phyloP scores from a whole-genome alignment of 2,329 filamentous ascomycete genomes.

The Tothia fuscella region DNA sequence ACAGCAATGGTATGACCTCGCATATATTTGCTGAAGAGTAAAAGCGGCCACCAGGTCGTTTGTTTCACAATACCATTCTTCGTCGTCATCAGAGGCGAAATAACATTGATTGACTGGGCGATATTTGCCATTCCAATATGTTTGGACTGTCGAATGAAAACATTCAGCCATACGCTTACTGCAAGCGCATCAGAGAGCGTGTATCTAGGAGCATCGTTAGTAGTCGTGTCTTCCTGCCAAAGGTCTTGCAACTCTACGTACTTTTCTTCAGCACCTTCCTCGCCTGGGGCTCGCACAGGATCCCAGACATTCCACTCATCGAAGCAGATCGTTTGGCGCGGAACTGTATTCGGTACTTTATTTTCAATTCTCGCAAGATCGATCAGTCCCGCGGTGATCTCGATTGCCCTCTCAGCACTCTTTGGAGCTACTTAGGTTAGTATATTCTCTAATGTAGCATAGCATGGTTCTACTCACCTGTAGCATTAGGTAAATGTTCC shows the following conservation, averaged over 20 bases:
- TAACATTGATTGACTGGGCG: conserved; percentile 67
- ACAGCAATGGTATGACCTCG: conserved; percentile 56
- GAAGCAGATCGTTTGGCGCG: conserved; percentile 61
- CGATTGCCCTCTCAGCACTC: conserved; percentile 60
- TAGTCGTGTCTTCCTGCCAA: not conserved
- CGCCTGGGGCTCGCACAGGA: conserved; percentile 56
- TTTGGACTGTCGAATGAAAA: conserved; percentile 59
- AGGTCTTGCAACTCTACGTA: conserved; percentile 21
- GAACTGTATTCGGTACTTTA: conserved; percentile 45
- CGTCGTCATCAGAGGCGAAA: conserved; percentile 63
- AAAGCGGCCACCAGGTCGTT: conserved; percentile 63
- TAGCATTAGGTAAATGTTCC: conserved; percentile 26
- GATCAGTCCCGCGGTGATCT: conserved; percentile 56
- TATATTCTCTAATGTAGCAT: conserved; percentile 25
- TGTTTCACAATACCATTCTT: conserved; percentile 53
- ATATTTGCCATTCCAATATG: conserved; percentile 69
- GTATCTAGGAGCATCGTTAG: conserved; percentile 26
- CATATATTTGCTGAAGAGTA: conserved; percentile 61
- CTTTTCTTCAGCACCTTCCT: conserved; percentile 58
- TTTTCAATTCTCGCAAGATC: conserved; percentile 64
- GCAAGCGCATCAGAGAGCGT: conserved; percentile 64
- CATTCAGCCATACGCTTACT: conserved; percentile 65
- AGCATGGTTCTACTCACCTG: conserved; percentile 14
- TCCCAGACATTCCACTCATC: conserved; percentile 85
- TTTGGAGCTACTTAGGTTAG: conserved; percentile 49